phyloP scores from a whole-genome alignment of 2,329 filamentous ascomycete species.

The Myriosclerotinia curreyana region DNA sequence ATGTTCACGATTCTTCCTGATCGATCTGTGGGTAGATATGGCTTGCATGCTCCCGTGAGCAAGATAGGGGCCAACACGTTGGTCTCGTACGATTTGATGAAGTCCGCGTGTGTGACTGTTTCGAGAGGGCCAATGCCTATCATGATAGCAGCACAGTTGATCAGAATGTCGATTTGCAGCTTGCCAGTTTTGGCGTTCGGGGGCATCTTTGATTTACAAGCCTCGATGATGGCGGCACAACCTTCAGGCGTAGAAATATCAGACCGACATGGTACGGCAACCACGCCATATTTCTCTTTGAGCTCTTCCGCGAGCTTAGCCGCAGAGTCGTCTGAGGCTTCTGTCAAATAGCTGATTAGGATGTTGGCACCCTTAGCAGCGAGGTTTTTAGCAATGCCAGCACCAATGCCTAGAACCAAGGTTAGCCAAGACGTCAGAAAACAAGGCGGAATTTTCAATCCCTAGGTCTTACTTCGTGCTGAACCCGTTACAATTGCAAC shows the following conservation, averaged over 20 bases:
- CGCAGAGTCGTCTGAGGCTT: conserved; percentile 52
- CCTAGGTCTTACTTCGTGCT: conserved; percentile 58
- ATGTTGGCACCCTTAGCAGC: conserved; percentile 61
- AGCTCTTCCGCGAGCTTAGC: conserved; percentile 54
- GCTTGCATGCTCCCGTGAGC: conserved; percentile 66
- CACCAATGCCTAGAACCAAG: conserved; percentile 62
- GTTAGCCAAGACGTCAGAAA: background rate
- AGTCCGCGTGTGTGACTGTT: conserved; percentile 60
- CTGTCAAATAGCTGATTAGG: conserved; percentile 61
- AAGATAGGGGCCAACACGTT: conserved; percentile 79
- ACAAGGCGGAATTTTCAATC: conserved; percentile 1
- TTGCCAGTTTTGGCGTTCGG: conserved; percentile 42
- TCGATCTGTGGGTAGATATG: conserved; percentile 65
- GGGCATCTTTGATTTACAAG: conserved; percentile 42
- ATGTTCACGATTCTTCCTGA: conserved; percentile 61
- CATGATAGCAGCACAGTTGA: conserved; percentile 77
- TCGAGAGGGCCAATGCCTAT: conserved; percentile 59
- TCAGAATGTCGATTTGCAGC: conserved; percentile 72
- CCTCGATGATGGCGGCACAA: conserved; percentile 55
- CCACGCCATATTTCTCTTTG: conserved; percentile 53
- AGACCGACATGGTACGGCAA: conserved; percentile 62
- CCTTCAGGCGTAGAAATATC: conserved; percentile 63
- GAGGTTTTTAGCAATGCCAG: conserved; percentile 59
- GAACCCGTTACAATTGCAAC: conserved; percentile 74
- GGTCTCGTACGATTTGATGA: conserved; percentile 67